Evolutionary conservation across 768 basidiomycete genomes (phyloP), one percentile per base, ranked within the genome.

Genomic region (Suillus bovinus): DNA sequence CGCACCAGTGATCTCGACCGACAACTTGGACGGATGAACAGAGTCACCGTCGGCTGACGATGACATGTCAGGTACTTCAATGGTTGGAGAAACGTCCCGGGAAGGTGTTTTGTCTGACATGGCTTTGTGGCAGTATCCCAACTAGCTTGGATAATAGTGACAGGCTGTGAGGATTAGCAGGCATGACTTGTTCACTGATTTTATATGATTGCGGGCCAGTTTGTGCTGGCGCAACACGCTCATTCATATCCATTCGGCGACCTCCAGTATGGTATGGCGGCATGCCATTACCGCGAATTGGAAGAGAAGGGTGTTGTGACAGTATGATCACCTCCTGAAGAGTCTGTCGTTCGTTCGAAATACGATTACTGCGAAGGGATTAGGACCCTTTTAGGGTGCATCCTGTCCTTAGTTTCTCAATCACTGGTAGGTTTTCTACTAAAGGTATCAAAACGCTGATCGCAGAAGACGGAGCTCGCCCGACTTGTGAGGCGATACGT

Each of bases 1-100:
- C 56, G 16, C 31, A 69, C 73, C 66, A 62, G 74, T 72, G 59
- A 74, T 76, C 61, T 71, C 71, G 56, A 74, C 67, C 4, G 57
- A 56, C 44, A 76, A 61, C 38, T 74, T 38, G 17, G 38, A 13
- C 11, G 55, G 55, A 20, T 56, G 55, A 27, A 39, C 24, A 11
- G 55, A 56, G 17, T 27, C 55, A 17, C 39, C 38, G 16, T 56
- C 55, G 0, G 6, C 24, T 20, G 55, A 56, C 17, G 24, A 56
- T 39, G 55, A 11, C 10, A 27, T 11, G 1, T 56, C 55, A 39
- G 55, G 55, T 16, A 13, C 36, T 56, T 56, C 55, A 39, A 24
- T 56, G 11, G 38, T 27, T 17, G 36, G 17, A 29, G 55, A 39
- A 39, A 39, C 17, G 55, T 29, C 17, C 17, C 17, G 55, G 24